Conservation (phyloP, 208 protist species). For the Wallacemonas collosoma region DNA sequence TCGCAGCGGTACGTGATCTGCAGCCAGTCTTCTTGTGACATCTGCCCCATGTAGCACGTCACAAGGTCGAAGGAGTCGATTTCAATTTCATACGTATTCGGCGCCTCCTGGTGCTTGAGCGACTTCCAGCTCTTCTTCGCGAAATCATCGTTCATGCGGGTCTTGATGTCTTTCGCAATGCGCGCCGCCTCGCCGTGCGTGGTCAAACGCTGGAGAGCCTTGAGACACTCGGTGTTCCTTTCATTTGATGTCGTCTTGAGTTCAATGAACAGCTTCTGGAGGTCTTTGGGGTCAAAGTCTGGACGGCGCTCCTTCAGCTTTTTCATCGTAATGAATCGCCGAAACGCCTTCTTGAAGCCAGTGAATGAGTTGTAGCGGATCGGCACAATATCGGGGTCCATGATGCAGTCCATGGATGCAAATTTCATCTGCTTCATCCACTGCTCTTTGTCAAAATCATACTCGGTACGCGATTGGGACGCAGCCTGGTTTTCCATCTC, state of each 20-base stretch:
- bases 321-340: slow-evolving; percentile 86
- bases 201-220: slow-evolving; percentile 79
- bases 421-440: slow-evolving; percentile 94
- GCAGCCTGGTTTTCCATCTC: slow-evolving; percentile 70
- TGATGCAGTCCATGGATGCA: slow-evolving; percentile 92
- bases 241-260: slow-evolving; percentile 73
- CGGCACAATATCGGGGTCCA: slow-evolving; percentile 85
- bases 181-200: slow-evolving; percentile 88
- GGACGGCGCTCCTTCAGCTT: slow-evolving; percentile 87
- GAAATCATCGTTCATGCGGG: slow-evolving; percentile 82
- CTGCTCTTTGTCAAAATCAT: slow-evolving; percentile 93
- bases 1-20: slow-evolving; percentile 89
- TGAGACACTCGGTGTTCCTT: slow-evolving; percentile 60
- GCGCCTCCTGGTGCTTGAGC: slow-evolving; percentile 59
- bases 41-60: slow-evolving; percentile 91
- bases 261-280: slow-evolving; percentile 76
- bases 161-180: slow-evolving; percentile 81
- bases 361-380: slow-evolving; percentile 81
- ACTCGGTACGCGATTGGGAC: slow-evolving; percentile 85
- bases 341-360: slow-evolving; percentile 73
- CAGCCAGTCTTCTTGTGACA: slow-evolving; percentile 90
- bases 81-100: slow-evolving; percentile 82
- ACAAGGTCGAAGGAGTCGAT: slow-evolving; percentile 85
- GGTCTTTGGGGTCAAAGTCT: slow-evolving; percentile 68
- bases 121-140: slow-evolving; percentile 89